Conservation (phyloP, 2,329 filamentous ascomycete species). For the Clarireedia homoeocarpa region DNA sequence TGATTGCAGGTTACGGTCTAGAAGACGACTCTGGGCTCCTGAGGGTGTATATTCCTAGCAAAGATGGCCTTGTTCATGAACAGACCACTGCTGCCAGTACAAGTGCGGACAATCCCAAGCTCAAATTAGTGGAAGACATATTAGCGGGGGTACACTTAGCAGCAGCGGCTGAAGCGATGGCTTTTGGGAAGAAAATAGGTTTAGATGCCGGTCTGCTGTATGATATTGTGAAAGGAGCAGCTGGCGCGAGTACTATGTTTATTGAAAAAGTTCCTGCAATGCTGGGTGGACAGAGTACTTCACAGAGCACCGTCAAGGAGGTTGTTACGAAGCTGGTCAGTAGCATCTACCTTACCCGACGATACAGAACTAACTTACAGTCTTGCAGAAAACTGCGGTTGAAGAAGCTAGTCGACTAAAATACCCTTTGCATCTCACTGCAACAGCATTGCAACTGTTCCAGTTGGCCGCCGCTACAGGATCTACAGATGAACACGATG, state of each 20-base stretch:
- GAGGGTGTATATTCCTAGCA: conserved; percentile 18
- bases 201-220: conserved; percentile 42
- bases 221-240: conserved; percentile 37
- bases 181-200: conserved; percentile 44
- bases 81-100: conserved; percentile 12
- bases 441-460: conserved; percentile 31
- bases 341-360: not conserved
- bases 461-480: conserved; percentile 30
- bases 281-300: conserved; percentile 30
- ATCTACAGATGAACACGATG: conserved; percentile 30
- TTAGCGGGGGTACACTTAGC: conserved; percentile 48
- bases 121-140: conserved; percentile 48
- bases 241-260: conserved; percentile 33
- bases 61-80: conserved; percentile 16
- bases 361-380: conserved; percentile 12
- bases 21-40: conserved; percentile 22
- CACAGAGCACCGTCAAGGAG: conserved; percentile 31
- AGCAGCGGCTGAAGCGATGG: conserved; percentile 47
- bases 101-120: conserved; percentile 20
- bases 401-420: conserved; percentile 25
- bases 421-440: conserved; percentile 32
- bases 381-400: conserved; percentile 29
- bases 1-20: conserved; percentile 10
- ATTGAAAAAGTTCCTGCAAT: conserved; percentile 32
- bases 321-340: conserved; percentile 30